Evolutionary conservation across 1,284 basidiomycete species (phyloP), one percentile per base, ranked within the genome.

Genomic region (Rugosomyces carneus): DNA sequence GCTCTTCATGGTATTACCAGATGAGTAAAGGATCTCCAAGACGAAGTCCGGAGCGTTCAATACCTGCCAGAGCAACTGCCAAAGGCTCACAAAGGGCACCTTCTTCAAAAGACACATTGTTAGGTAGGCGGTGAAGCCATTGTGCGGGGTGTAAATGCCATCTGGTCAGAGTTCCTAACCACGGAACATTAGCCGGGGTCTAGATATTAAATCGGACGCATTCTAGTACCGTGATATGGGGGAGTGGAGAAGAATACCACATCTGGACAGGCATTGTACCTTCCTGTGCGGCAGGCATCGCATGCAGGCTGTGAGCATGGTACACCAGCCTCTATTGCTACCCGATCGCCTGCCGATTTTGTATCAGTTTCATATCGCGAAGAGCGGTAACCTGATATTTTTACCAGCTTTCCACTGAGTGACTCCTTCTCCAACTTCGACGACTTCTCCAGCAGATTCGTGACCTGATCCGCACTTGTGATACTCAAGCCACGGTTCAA

Each of bases 191-290:
- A 42, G 26, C 32, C 20, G 20, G 15, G 16, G n/a, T 10, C 6
- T 16, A 39, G 20, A n/a, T 7, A 32, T n/a, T 15, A 15, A 10
- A 19, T 27, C 7, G 37, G 44, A 60, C 43, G 6, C 7, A 36
- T 20, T 20, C 13, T 21, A n/a, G 15, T 51, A 71, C 79, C 80
- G 41, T 81, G 79, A 58, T 71, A 80, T 10, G 79, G 79, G 18
- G 79, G 79, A 1, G 79, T 83, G 5, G 80, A 82, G 59, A 82
- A 81, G 63, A 81, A 81, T 35, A 81, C 78, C 11, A 81, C 71
- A 49, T 76, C 67, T 18, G 75, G 75, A 45, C 77, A 81, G 32
- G 72, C 80, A 47, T 82, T 82, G 58, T 81, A 81, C 47, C 71
- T 66, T 20, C 80, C 80, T 15, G 69, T 71, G 41, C 76, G 72